Percentiles rank a stretch among this genome's conserved stretches.
Conservation (phyloP, 805 yeast genomes). For the Kuraishia molischiana region DNA sequence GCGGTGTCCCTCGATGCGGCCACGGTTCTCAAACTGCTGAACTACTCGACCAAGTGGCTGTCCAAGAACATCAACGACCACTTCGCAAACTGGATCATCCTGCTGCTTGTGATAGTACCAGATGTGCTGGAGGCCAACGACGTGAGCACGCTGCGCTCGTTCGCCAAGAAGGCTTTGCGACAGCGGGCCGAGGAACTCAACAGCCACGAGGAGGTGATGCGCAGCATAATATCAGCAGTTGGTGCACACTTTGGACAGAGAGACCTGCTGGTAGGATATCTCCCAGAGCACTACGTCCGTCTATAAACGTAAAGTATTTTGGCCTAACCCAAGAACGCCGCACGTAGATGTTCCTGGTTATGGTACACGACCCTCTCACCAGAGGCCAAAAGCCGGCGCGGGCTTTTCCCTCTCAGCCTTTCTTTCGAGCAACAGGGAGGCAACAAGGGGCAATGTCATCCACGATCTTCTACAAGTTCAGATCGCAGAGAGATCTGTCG, state of each 20-base stretch:
- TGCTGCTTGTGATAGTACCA: slow-evolving; percentile 27
- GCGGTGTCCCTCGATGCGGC: slow-evolving; percentile 25
- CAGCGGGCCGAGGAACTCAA: slow-evolving; percentile 13
- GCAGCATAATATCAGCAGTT: slow-evolving; percentile 10
- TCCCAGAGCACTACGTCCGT: too few species aligned
- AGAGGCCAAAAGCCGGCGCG: too few species aligned
- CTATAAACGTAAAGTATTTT: too few species aligned
- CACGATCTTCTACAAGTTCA: slow-evolving; percentile 76
- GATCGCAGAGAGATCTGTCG: slow-evolving; percentile 72
- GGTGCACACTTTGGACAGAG: slow-evolving; percentile 14
- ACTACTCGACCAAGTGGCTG: slow-evolving; percentile 34
- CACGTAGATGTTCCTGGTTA: too few species aligned
- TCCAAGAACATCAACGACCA: slow-evolving; percentile 18
- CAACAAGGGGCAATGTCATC: slow-evolving; percentile 61
- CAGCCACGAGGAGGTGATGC: slow-evolving; percentile 7
- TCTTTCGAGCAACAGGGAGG: too few species aligned
- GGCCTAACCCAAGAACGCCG: too few species aligned
- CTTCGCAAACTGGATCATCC: slow-evolving; percentile 29
- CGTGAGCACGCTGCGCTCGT: slow-evolving; percentile 27
- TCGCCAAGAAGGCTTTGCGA: slow-evolving; percentile 26
- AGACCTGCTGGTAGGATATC: slow-evolving; percentile 10
- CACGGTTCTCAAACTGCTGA: slow-evolving; percentile 23
- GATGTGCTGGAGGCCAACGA: slow-evolving; percentile 25
- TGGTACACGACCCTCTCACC: too few species aligned
- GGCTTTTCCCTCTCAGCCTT: too few species aligned